Conservation (phyloP, 1,284 basidiomycete genomes). For the Rhodotorula mucilaginosa region DNA sequence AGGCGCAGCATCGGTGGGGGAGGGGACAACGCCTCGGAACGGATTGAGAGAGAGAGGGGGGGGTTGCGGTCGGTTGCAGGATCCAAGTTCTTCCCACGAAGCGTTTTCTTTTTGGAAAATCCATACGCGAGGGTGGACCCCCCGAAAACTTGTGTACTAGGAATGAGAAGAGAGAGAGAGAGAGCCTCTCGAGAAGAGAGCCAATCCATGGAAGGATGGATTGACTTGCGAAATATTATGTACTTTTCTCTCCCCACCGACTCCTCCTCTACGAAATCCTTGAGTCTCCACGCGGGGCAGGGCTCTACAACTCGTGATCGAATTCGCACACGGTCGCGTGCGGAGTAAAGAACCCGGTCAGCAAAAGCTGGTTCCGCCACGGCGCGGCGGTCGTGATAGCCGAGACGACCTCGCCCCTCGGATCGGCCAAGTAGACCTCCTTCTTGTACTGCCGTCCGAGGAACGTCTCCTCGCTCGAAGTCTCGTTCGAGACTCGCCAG, state of each 20-base stretch:
- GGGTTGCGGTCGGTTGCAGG: neutral
- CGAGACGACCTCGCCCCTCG: slow-evolving; percentile 22
- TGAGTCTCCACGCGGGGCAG: too few relatives aligned
- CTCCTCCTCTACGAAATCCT: too few relatives aligned
- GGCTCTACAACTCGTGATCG: neutral
- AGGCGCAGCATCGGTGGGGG: slow-evolving; percentile 30
- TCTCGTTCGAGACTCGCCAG: slow-evolving; percentile 24
- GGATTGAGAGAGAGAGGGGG: slow-evolving; percentile 3
- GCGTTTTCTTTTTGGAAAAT: too few relatives aligned
- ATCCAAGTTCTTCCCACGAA: neutral
- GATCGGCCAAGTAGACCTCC: slow-evolving; percentile 32
- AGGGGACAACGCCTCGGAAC: slow-evolving; percentile 22
- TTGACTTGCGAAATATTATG: neutral
- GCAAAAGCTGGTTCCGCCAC: slow-evolving; percentile 35
- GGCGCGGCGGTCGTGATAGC: slow-evolving; percentile 32
- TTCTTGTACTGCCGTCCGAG: slow-evolving; percentile 19
- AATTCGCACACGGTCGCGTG: slow-evolving; percentile 7
- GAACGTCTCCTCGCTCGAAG: neutral
- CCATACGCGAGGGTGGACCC: too few relatives aligned
- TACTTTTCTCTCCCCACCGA: neutral
- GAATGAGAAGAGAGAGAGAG: too few relatives aligned
- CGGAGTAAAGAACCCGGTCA: slow-evolving; percentile 32
- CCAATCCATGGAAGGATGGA: too few relatives aligned
- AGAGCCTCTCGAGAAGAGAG: too few relatives aligned
- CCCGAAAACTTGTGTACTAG: too few relatives aligned